Evolutionary conservation across 2,329 filamentous ascomycete species (phyloP).

Genomic region (Pseudopithomyces chartarum): DNA sequence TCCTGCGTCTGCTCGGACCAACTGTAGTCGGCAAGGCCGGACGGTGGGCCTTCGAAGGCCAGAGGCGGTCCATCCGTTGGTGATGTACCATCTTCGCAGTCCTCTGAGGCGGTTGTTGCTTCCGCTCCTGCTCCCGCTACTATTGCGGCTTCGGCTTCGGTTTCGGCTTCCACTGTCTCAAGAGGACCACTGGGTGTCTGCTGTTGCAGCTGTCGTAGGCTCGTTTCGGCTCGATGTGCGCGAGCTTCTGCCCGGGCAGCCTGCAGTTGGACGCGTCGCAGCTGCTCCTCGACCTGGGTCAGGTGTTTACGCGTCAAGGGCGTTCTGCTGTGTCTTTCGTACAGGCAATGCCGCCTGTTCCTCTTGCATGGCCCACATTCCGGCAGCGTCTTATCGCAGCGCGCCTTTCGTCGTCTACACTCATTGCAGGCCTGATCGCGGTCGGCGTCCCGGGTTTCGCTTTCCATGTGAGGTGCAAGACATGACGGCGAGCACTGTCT

Average conservation of each 20-base stretch:
- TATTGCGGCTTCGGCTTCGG: too few relatives aligned
- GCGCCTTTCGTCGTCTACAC: conserved; percentile 18
- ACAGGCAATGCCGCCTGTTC: conserved; percentile 54
- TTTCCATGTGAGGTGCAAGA: conserved; percentile 11
- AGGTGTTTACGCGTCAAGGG: conserved; percentile 51
- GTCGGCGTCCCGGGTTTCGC: conserved; percentile 4
- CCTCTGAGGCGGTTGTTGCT: conserved; percentile 9
- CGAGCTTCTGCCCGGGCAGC: conserved; percentile 14
- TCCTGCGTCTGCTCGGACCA: conserved; percentile 8
- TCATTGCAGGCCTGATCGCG: conserved; percentile 18
- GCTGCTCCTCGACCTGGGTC: conserved; percentile 15
- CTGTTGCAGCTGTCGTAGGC: conserved; percentile 3
- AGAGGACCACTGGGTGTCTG: not conserved
- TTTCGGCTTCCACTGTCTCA: not conserved
- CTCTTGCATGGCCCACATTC: conserved; percentile 36
- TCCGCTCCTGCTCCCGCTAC: conserved; percentile 8
- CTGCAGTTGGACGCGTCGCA: conserved; percentile 13
- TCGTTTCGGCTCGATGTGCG: conserved; percentile 3
- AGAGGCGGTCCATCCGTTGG: not conserved
- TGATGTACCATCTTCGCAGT: not conserved
- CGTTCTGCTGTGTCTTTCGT: conserved; percentile 55
- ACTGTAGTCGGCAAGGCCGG: conserved; percentile 7
- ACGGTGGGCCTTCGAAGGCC: conserved; percentile 4
- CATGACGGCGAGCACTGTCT: not conserved
- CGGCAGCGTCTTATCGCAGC: conserved; percentile 13